These are phyloP conservation scores for Neocallimastix lanati DNA, from an alignment of 192 early-diverging fungal genomes.

Conservation along the genomic window DNA sequence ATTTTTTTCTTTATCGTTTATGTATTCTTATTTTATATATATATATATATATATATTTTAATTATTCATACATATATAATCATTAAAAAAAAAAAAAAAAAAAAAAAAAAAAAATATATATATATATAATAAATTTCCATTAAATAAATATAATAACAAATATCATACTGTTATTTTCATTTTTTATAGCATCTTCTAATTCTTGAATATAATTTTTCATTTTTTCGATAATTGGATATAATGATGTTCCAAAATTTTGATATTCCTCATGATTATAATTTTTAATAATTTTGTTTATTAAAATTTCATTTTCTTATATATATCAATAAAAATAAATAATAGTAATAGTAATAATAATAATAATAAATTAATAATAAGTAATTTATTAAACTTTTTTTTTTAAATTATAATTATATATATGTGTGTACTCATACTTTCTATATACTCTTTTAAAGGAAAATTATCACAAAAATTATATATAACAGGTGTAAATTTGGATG, in stretches of 20 bases:
- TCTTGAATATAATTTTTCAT: not conserved
- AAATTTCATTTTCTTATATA: not conserved
- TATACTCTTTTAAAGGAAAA: not conserved
- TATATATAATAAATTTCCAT: too few species aligned
- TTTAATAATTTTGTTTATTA: not conserved
- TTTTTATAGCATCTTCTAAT: not conserved
- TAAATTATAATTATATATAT: not conserved
- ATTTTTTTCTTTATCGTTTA: not conserved
- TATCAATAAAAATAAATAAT: too few species aligned
- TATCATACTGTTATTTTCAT: not conserved
- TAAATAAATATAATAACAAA: too few species aligned
- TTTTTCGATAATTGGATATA: not conserved
- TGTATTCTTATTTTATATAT: too few species aligned
- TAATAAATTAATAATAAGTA: too few species aligned
- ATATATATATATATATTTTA: too few species aligned
- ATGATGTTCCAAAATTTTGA: not conserved
- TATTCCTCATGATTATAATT: not conserved
- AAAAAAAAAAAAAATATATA: too few species aligned
- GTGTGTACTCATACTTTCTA: not conserved
- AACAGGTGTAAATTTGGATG: not conserved
- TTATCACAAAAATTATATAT: not conserved
- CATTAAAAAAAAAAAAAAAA: too few species aligned
- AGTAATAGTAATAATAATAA: too few species aligned
- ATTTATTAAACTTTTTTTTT: too few species aligned
- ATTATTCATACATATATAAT: too few species aligned